Evolutionary conservation across 306 rosid species (phyloP), one percentile per base, ranked within the genome.

Genomic region (Medicago arabica): DNA sequence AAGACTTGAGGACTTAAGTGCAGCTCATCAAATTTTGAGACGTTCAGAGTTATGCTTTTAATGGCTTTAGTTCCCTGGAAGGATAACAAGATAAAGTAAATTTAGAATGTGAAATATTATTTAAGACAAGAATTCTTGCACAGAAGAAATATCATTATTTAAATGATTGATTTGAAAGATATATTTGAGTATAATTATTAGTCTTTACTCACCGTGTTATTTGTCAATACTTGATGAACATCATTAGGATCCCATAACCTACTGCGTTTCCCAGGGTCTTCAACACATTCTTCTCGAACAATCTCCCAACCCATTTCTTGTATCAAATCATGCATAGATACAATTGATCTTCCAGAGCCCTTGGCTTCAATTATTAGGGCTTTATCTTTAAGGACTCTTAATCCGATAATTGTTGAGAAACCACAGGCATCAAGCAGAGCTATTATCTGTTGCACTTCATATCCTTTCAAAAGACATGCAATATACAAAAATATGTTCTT

Each of bases 301-400:
- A 80, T 66, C 3, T 41, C 73, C 69, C 66, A 40, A 21, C 80
- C 86, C 76, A 75, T 58, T 67, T 66, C 54, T 36, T 85, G 79
- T 65, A 85, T 44, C 62, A 78, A 38, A 53, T 78, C 82, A 71
- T 78, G 82, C 82, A 78, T 78, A 1, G 25, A 71, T 12, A 71
- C 51, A 4, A 66, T 38, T 39, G 72, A 39, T 39, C 6, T 64
- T 50, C 58, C 57, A 4, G 82, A 39, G 47, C 44, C 76, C 51
- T 62, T 78, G 28, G 50, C 31, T 71, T 78, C 73, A 5, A 38
- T 34, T 46, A 86, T 40, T 9, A 85, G 84, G 15, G 72, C 70
- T 47, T 85, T 85, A 2, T 76, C 85, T 34, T 34, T 10, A 15
- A 85, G 78, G 15, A 39, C 74, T 8, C 6, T 28, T 19, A 85